Conservation (phyloP, 495 filamentous ascomycete genomes). For the Tuber brumale region DNA sequence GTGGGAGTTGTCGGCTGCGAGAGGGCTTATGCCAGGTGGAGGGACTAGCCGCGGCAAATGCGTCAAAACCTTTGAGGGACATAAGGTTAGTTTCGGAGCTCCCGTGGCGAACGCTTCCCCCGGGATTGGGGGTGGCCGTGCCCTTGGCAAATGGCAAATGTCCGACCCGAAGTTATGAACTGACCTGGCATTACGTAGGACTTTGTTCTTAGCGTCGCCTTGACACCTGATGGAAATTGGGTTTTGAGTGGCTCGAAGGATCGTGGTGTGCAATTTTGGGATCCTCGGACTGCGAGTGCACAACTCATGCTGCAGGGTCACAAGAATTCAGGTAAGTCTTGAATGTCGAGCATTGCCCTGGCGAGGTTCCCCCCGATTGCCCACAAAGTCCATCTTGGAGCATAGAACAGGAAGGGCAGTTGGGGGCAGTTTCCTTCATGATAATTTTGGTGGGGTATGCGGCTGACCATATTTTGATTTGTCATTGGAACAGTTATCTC, state of each 20-base stretch:
- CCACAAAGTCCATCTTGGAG: conserved; percentile 28
- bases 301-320: conserved; percentile 92
- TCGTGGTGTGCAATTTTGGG: conserved; percentile 88
- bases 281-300: conserved; percentile 75
- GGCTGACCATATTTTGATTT: conserved; percentile 35
- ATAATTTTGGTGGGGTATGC: conserved; percentile 31
- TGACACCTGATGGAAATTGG: conserved; percentile 82
- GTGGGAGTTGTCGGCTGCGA: conserved; percentile 74
- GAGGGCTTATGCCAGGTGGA: conserved; percentile 55
- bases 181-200: conserved; percentile 52
- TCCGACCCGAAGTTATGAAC: conserved; percentile 29
- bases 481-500: conserved; percentile 60
- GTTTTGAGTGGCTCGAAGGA: conserved; percentile 89
- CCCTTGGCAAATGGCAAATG: conserved; percentile 19
- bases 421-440: conserved; percentile 24
- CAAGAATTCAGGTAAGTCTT: conserved; percentile 67
- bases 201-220: conserved; percentile 81
- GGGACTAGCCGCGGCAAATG: conserved; percentile 71
- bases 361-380: conserved; percentile 19
- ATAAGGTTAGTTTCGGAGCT: conserved; percentile 58
- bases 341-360: background rate
- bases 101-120: conserved; percentile 17
- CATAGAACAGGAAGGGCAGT: conserved; percentile 26
- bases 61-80: conserved; percentile 82
- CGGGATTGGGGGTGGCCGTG: conserved; percentile 12